Conservation (phyloP, 169 alveolate genomes). For the Plasmodium ovale region DNA sequence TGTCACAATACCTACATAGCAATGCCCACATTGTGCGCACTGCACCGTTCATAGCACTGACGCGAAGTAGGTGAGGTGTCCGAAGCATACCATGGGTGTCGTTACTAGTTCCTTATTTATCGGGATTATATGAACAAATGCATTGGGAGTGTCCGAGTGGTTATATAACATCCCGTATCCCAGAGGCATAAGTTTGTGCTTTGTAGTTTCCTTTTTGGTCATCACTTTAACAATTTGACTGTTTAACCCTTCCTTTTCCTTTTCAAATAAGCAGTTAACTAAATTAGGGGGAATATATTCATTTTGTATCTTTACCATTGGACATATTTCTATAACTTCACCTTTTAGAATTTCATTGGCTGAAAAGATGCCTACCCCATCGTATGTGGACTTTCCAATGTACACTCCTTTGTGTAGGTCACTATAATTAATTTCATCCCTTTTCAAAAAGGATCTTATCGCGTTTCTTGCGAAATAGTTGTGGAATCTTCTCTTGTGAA, state of each 20-base stretch:
- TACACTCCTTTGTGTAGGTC: constrained; percentile 38
- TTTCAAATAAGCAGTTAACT: constrained; percentile 44
- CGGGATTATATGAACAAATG: constrained; percentile 30
- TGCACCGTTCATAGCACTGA: no score
- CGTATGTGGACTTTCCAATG: constrained; percentile 22
- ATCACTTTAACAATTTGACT: constrained; percentile 20
- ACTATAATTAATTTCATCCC: constrained; percentile 23
- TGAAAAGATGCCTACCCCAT: constrained; percentile 51
- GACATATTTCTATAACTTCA: constrained; percentile 69
- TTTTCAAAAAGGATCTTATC: constrained; percentile 17
- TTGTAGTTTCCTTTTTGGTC: background rate
- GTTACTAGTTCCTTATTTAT: constrained; percentile 8
- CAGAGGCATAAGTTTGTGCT: constrained; percentile 52
- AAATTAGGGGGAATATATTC: constrained; percentile 49
- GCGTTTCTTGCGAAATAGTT: constrained; percentile 52
- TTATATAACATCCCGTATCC: constrained; percentile 69
- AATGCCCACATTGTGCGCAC: no score
- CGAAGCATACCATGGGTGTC: no score
- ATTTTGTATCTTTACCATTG: constrained; percentile 31
- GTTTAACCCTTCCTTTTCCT: constrained; percentile 9
- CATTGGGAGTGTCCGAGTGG: constrained; percentile 61
- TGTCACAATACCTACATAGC: no score
- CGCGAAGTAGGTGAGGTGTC: no score
- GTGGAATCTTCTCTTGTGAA: constrained; percentile 28
- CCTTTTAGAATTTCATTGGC: constrained; percentile 22